phyloP scores from a whole-genome alignment of 2,329 filamentous ascomycete genomes.

The Alternaria longipes region DNA sequence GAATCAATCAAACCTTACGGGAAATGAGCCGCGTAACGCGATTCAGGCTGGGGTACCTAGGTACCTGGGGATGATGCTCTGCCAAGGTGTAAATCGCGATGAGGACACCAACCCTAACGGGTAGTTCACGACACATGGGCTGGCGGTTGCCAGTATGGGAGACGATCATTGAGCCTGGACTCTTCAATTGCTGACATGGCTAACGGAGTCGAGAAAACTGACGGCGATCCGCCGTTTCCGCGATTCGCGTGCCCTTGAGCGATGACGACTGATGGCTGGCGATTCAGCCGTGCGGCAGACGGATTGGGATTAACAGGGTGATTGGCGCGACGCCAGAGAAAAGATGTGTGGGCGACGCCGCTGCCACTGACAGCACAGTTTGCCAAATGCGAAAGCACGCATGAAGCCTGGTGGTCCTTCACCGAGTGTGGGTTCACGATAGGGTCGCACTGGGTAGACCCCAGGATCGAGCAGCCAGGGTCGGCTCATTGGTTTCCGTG shows the following conservation, averaged over 20 bases:
- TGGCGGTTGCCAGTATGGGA: slow-evolving; percentile 8
- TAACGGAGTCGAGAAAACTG: slow-evolving; percentile 20
- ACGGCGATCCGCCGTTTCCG: slow-evolving; percentile 20
- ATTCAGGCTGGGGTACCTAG: not conserved
- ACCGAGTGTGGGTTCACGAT: slow-evolving; percentile 27
- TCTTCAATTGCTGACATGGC: not conserved
- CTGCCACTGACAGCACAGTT: slow-evolving; percentile 30
- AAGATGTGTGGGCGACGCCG: not conserved
- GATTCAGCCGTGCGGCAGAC: slow-evolving; percentile 30
- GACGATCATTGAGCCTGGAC: slow-evolving; percentile 21
- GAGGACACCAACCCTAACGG: slow-evolving; percentile 11
- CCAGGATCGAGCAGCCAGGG: slow-evolving; percentile 20
- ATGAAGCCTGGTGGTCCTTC: slow-evolving; percentile 29
- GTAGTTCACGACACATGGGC: slow-evolving; percentile 16
- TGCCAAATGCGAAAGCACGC: slow-evolving; percentile 33
- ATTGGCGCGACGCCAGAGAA: slow-evolving; percentile 25
- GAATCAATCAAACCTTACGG: slow-evolving; percentile 26
- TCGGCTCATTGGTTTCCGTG: slow-evolving; percentile 14
- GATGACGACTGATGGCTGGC: slow-evolving; percentile 29
- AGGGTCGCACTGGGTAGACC: slow-evolving; percentile 34
- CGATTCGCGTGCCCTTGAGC: slow-evolving; percentile 16
- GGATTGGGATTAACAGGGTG: slow-evolving; percentile 24
- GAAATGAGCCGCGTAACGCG: slow-evolving; percentile 13
- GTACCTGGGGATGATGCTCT: not conserved
- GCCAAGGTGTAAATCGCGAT: slow-evolving; percentile 5